These are phyloP conservation scores for Fimicolochytrium jonesii DNA, from an alignment of 192 early-diverging fungal genomes.

Conservation along the genomic window DNA sequence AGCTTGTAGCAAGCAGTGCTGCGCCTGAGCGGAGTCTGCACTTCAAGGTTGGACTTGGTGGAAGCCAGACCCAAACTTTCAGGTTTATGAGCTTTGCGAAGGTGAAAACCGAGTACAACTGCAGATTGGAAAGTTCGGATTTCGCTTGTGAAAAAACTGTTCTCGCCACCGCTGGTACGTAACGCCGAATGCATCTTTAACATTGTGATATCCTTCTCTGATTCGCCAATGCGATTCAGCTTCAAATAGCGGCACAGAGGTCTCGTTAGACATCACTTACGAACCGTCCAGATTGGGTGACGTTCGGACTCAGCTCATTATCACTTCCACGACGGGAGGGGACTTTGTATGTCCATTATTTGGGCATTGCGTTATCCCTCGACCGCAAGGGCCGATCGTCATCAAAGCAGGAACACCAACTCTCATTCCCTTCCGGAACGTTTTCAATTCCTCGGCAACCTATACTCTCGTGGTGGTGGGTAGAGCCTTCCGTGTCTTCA, in stretches of 20 bases:
- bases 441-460: constrained; percentile 43
- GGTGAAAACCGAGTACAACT: constrained; percentile 51
- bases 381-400: constrained; percentile 57
- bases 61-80: constrained; percentile 50
- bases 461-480: constrained; percentile 51
- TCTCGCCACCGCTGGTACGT: constrained; percentile 45
- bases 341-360: constrained; percentile 56
- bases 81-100: constrained; percentile 54
- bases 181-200: too few species aligned
- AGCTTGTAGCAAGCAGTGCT: constrained; percentile 35
- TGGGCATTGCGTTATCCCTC: constrained; percentile 50
- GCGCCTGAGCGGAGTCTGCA: constrained; percentile 50
- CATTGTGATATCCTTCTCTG: too few species aligned
- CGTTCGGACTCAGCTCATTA: constrained; percentile 41
- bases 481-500: too few species aligned
- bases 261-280: constrained; percentile 50
- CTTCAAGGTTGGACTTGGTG: constrained; percentile 54
- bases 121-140: constrained; percentile 50
- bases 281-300: constrained; percentile 62
- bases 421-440: constrained; percentile 55
- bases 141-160: constrained; percentile 55
- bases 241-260: constrained; percentile 42
- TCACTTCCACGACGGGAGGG: constrained; percentile 49
- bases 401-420: constrained; percentile 45
- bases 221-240: too few species aligned